These are phyloP conservation scores for Penstemon eatonii DNA, from an alignment of 257 asterid genomes.

Conservation along the genomic window DNA sequence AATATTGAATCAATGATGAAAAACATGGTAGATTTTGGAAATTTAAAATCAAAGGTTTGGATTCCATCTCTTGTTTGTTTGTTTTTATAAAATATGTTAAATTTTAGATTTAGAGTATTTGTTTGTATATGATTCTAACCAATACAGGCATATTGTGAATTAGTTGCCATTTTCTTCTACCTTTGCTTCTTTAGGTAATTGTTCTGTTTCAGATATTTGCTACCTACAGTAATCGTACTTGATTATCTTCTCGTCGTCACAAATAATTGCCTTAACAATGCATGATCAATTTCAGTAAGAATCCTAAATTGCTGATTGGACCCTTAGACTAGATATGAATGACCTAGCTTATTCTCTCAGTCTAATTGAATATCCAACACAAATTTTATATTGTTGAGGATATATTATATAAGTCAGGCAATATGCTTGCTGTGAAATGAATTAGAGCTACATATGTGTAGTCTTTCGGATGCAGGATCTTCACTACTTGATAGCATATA, in stretches of 20 bases:
- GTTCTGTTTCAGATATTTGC: neutral
- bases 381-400: neutral
- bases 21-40: conserved; percentile 3
- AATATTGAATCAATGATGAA: too few species aligned
- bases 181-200: neutral
- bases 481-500: too few species aligned
- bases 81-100: neutral
- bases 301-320: neutral
- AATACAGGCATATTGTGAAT: neutral
- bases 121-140: neutral
- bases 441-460: too few species aligned
- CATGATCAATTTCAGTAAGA: neutral
- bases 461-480: too few species aligned
- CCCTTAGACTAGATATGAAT: neutral
- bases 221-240: neutral
- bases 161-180: neutral
- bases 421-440: too few species aligned
- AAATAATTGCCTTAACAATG: neutral
- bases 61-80: neutral
- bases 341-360: neutral
- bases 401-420: neutral
- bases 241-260: neutral
- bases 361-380: neutral
- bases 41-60: neutral
- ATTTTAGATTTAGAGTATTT: neutral